Evolutionary conservation across 2,329 filamentous ascomycete species (phyloP), one percentile per base, ranked within the genome.

Genomic region (Trichoderma endophyticum): DNA sequence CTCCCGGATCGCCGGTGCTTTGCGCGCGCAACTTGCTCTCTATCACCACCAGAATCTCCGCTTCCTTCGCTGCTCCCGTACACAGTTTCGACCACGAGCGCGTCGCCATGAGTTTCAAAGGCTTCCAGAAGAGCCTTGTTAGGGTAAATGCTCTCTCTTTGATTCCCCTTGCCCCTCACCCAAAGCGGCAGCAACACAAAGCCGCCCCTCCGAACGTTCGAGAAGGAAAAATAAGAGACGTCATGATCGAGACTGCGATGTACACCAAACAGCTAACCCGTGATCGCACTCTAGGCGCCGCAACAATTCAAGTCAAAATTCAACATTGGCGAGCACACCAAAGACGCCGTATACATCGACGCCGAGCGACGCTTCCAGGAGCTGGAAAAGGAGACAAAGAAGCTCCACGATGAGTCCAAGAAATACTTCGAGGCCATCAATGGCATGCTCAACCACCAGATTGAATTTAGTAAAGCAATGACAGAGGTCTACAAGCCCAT

Each of bases 361-460:
- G 93, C 96, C 75, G 96, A 99, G 81, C 90, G 95, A 74, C 91
- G 96, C 63, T 99, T 98, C 81, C 87, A 94, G 75, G 96, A 99
- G 84, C 88, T 99, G 75, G 96, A 99, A 83, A 92, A 86, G 75
- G 95, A 99, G 85, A 98, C 96, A 43, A 98, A 98, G 87, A 95
- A 93, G 82, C 90, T 98, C 34, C 95, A 98, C 83, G 94, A 97
- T 85, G 95, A 98, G 83, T 97, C 94, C 71, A 93, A 95, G 82
- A 98, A 97, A 84, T 99, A 99, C 83, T 98, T 97, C 78, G 91
- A 97, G 69, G 93, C 96, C 80, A 98, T 99, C 84, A 98, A 98
- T 84, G 93, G 92, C 86, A 99, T 99, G 96, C 89, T 99, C 78
- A 89, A 86, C 80, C 95, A 98, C 84, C 96, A 99, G 85, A 98